Conservation (phyloP, 2,329 filamentous ascomycete species). For the Colletotrichum sp. region DNA sequence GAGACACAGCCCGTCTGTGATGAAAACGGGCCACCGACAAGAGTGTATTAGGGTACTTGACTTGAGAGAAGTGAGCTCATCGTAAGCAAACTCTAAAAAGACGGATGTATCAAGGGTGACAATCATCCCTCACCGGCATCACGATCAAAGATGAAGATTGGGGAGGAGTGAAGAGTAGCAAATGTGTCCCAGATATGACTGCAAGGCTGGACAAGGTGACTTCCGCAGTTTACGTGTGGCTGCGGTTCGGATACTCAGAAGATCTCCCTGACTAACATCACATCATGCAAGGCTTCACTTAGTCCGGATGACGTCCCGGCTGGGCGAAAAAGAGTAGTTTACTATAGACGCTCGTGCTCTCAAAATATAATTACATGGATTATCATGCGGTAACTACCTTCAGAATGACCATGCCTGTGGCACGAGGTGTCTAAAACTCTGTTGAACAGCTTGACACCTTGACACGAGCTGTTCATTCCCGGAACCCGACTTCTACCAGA, state of each 20-base stretch:
- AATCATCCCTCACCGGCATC: fast-evolving
- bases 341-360: background rate
- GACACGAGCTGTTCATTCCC: background rate
- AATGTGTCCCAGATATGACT: background rate
- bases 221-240: too few species aligned
- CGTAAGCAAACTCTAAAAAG: fast-evolving
- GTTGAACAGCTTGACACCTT: background rate
- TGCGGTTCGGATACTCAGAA: background rate
- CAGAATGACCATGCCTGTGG: background rate
- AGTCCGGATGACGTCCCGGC: too few species aligned
- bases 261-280: fast-evolving
- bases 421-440: background rate
- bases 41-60: background rate
- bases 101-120: background rate
- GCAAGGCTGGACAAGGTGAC: too few species aligned
- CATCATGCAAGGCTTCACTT: background rate
- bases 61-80: background rate
- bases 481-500: background rate
- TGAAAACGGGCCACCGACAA: background rate
- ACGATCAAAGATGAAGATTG: background rate
- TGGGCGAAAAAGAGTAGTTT: too few species aligned
- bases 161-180: background rate
- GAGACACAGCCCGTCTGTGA: background rate
- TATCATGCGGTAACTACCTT: fast-evolving
- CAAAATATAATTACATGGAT: background rate